Base-by-base conservation (phyloP, 2,329 filamentous ascomycete species). In the Cladophialophora bantiana region DNA sequence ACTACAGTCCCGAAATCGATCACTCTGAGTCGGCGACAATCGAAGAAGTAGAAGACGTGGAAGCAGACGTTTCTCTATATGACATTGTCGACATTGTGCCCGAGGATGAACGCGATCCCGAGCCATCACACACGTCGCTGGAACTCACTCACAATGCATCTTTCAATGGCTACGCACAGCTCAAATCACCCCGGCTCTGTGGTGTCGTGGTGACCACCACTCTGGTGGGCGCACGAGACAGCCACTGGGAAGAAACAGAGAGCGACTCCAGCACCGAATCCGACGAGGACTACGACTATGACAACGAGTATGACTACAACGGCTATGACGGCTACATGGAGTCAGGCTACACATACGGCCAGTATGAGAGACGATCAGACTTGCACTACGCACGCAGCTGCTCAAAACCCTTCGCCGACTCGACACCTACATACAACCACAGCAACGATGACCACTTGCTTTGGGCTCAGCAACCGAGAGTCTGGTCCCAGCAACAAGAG, bases 391-490 rank as follows among this genome's bases (percentile, higher is more conserved):
- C 36, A 32, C 31, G 35, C 40, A 10, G 26, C 40, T 34, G 57
- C 57, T 26, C 57, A 13, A 50, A 50, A 31, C 36, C 5, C 7
- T 4, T 36, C 31, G 56, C 7, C 9, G 7, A n/a, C 50, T 58
- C 42, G 31, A 18, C 26, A 58, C 34, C 34, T n/a, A 40, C 42
- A 38, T 64, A 58, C 52, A 36, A 15, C 1, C 35, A 56, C 13
- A 56, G 34, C 15, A 45, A 64, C 38, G 68, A 70, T 32, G 68
- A 70, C 40, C 18, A 64, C 6, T n/a, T 65, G 15, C 56, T 70
- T 4, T 70, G 68, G 68, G 64, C 68, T 5, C 63, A 70, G 36
- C 68, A 70, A 42, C 68, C 68, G 20, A 63, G 54, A 26, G 65
- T 70, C 38, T 35, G 66, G 57, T 64, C 63, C 4, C 56, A n/a